Conservation (phyloP, 2,329 filamentous ascomycete species). For the Ceratocystis papillata region DNA sequence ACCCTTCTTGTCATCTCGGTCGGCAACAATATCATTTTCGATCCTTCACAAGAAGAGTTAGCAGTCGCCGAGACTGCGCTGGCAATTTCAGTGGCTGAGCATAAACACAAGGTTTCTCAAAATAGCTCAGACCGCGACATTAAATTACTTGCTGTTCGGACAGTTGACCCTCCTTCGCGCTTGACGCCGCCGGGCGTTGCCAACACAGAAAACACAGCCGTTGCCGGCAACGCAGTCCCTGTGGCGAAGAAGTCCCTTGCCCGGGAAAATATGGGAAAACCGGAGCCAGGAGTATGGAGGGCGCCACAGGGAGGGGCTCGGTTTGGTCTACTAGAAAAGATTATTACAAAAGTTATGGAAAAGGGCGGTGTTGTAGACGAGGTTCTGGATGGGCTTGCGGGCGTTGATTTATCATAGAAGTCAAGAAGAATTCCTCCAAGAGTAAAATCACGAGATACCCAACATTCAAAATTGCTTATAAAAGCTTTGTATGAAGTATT, state of each 20-base stretch:
- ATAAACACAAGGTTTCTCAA: conserved; percentile 27
- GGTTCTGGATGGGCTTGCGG: conserved; percentile 69
- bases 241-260: conserved; percentile 34
- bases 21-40: conserved; percentile 82
- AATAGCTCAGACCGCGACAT: conserved; percentile 40
- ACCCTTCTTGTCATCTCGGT: conserved; percentile 84
- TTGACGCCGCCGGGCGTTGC: conserved; percentile 61
- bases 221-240: conserved; percentile 32
- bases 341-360: conserved; percentile 67
- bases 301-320: conserved; percentile 75
- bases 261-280: conserved; percentile 31
- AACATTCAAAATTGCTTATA: background rate
- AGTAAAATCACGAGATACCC: conserved; percentile 19
- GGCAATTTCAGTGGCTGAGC: conserved; percentile 64
- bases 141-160: conserved; percentile 57
- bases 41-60: conserved; percentile 82
- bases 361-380: conserved; percentile 75
- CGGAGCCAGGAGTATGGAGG: conserved; percentile 67
- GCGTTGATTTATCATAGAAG: conserved; percentile 53
- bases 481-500: background rate
- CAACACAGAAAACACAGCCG: conserved; percentile 50
- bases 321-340: conserved; percentile 57
- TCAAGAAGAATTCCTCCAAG: background rate
- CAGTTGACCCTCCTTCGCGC: conserved; percentile 62
- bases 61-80: conserved; percentile 83